Conservation (phyloP, 1,139 yeast species). For the Martiniozyma asiatica region DNA sequence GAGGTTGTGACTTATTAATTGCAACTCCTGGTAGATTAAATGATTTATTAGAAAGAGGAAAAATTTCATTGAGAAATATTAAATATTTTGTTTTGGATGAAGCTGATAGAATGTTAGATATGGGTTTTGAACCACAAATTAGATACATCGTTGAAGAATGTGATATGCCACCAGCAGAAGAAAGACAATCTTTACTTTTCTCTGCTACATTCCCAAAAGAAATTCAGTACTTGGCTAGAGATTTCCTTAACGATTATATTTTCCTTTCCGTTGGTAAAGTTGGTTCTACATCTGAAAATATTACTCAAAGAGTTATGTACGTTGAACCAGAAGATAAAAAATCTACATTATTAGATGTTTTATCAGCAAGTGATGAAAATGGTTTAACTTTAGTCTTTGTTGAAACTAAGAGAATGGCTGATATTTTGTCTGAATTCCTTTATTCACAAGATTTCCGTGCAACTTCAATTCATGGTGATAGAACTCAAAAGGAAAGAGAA, state of each 20-base stretch:
- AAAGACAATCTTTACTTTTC: conserved; percentile 96
- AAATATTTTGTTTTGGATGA: conserved; percentile 95
- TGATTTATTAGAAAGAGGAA: conserved; percentile 92
- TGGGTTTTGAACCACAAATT: conserved; percentile 98
- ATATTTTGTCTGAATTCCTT: conserved; percentile 83
- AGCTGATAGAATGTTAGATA: conserved; percentile 94
- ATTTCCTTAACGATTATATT: conserved; percentile 88
- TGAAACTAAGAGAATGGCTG: conserved; percentile 98
- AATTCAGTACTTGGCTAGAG: conserved; percentile 93
- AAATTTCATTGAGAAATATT: conserved; percentile 90
- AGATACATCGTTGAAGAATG: conserved; percentile 96
- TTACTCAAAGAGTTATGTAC: conserved; percentile 83
- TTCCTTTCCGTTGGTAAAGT: conserved; percentile 97
- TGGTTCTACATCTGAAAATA: conserved; percentile 95
- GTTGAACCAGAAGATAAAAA: conserved; percentile 95
- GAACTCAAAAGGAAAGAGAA: conserved; percentile 97
- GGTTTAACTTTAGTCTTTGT: conserved; percentile 91
- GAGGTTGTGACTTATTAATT: conserved; percentile 91
- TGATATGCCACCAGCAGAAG: conserved; percentile 86
- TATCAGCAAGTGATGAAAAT: conserved; percentile 57
- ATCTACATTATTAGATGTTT: conserved; percentile 79
- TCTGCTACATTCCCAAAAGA: conserved; percentile 98
- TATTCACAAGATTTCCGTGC: conserved; percentile 88
- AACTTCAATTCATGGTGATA: conserved; percentile 97
- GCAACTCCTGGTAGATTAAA: conserved; percentile 98